Percentiles rank a stretch among this genome's conserved stretches.
phyloP scores from a whole-genome alignment of 345 rosid species.

The Brassica napus region Da-Ae NC_063447.1:2069001-2069500 shows the following conservation, averaged over 20 bases:
- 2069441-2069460: too few relatives aligned
- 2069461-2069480: background rate
- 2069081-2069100: background rate
- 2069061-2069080: background rate
- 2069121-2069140: background rate
- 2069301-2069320: conserved; percentile 18
- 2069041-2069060: background rate
- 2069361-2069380: conserved; percentile 22
- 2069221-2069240: too few relatives aligned
- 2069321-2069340: conserved; percentile 8
- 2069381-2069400: background rate
- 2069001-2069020: background rate
- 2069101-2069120: background rate
- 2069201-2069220: background rate
- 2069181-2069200: background rate
- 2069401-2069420: background rate
- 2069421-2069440: background rate
- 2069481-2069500: too few relatives aligned
- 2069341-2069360: conserved; percentile 15
- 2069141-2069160: background rate
- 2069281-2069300: conserved; percentile 3
- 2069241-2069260: too few relatives aligned
- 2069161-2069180: background rate
- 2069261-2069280: background rate
- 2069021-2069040: background rate